These are phyloP conservation scores for Phytophthora sojae DNA, from an alignment of 352 stramenopile species.

Conservation along the genomic window DNA sequence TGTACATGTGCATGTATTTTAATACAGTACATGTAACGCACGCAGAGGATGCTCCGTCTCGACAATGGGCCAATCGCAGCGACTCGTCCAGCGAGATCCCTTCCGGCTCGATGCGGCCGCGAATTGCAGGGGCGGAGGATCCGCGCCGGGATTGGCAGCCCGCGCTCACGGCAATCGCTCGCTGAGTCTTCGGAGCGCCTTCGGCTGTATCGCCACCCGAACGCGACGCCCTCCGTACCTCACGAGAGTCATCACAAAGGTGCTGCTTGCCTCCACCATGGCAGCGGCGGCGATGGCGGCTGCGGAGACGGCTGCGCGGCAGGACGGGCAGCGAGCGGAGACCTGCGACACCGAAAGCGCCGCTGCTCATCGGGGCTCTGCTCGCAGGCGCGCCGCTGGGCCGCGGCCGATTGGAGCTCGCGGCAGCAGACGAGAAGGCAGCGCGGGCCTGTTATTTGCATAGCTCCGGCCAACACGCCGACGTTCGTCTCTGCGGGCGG, in stretches of 20 bases:
- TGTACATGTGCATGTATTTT: neutral
- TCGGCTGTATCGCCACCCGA: slow-evolving; percentile 36
- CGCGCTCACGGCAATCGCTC: slow-evolving; percentile 19
- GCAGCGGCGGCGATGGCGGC: neutral
- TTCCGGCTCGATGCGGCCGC: slow-evolving; percentile 13
- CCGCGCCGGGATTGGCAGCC: slow-evolving; percentile 12
- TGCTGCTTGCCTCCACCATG: no score
- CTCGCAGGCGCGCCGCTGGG: slow-evolving; percentile 8
- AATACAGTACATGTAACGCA: neutral
- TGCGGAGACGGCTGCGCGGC: neutral
- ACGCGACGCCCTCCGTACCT: slow-evolving; percentile 21
- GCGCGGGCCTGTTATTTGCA: slow-evolving; percentile 40
- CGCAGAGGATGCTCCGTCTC: slow-evolving; percentile 18
- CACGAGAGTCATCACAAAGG: slow-evolving; percentile 2
- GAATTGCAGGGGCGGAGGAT: slow-evolving; percentile 8
- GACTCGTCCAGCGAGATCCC: slow-evolving; percentile 32
- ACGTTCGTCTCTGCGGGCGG: neutral
- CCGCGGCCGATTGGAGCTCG: slow-evolving; percentile 21
- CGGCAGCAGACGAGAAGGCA: slow-evolving; percentile 4
- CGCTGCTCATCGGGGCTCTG: neutral
- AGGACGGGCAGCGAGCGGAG: neutral
- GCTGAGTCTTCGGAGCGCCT: slow-evolving; percentile 22
- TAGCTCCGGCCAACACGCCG: slow-evolving; percentile 33
- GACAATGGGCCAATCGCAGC: slow-evolving; percentile 19
- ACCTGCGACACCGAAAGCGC: slow-evolving; percentile 25